These are phyloP conservation scores for Porogramme epimiltina DNA, from an alignment of 1,284 basidiomycete genomes.

Conservation along the genomic window DNA sequence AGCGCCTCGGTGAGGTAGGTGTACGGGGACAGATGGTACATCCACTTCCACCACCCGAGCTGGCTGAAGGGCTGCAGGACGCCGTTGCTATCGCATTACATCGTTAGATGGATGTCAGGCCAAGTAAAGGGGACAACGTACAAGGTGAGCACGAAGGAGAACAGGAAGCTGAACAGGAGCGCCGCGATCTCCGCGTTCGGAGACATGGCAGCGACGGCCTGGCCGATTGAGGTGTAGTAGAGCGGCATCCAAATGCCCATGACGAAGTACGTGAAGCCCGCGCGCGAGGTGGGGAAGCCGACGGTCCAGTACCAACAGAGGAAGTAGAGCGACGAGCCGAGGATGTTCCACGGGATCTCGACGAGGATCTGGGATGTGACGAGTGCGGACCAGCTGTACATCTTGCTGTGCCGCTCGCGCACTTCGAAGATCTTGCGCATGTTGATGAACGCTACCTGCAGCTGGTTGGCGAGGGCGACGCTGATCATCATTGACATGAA, in stretches of 20 bases:
- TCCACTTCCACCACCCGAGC: slow-evolving; percentile 83
- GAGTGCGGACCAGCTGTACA: slow-evolving; percentile 83
- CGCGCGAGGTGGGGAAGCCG: slow-evolving; percentile 52
- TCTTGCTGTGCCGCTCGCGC: slow-evolving; percentile 70
- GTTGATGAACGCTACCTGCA: slow-evolving; percentile 55
- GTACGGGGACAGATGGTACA: slow-evolving; percentile 80
- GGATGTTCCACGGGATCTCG: slow-evolving; percentile 68
- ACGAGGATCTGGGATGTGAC: slow-evolving; percentile 61
- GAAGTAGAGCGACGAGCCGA: slow-evolving; percentile 61
- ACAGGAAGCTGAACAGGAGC: slow-evolving; percentile 62
- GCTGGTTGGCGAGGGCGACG: slow-evolving; percentile 53
- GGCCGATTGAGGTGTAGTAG: slow-evolving; percentile 50
- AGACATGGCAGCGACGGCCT: slow-evolving; percentile 66
- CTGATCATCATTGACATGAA: slow-evolving; percentile 51
- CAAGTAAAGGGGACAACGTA: slow-evolving; percentile 36
- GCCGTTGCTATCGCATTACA: slow-evolving; percentile 49
- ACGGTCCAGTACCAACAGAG: slow-evolving; percentile 75
- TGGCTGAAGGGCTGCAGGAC: slow-evolving; percentile 63
- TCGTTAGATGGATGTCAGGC: slow-evolving; percentile 2
- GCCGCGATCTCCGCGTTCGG: slow-evolving; percentile 68
- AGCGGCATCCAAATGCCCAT: slow-evolving; percentile 53
- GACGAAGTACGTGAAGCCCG: slow-evolving; percentile 60
- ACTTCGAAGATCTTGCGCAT: slow-evolving; percentile 62
- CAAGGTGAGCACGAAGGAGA: slow-evolving; percentile 66
- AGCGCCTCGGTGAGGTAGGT: slow-evolving; percentile 68